Percentiles rank a stretch among this genome's conserved stretches.
These are phyloP conservation scores for Tylopilus rubrobrunneus DNA, from an alignment of 768 basidiomycete species.

Conservation along the genomic window DNA sequence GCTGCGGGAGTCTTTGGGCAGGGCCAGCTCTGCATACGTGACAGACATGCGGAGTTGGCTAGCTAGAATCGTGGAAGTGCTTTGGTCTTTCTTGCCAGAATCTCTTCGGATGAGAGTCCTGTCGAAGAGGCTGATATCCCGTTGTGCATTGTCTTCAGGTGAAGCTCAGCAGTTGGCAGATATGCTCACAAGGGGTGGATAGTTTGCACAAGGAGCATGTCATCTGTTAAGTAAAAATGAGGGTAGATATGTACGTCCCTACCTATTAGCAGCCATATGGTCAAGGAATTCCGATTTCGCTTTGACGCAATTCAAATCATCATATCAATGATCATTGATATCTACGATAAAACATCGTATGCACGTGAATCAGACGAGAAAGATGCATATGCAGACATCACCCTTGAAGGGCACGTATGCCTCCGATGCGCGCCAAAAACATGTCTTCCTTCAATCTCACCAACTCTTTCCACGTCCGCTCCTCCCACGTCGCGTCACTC, in stretches of 20 bases:
- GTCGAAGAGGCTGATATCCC: neutral
- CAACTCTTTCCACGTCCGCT: slow-evolving; percentile 79
- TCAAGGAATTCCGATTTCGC: neutral
- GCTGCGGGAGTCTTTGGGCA: neutral
- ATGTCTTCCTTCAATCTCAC: slow-evolving; percentile 72
- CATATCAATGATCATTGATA: neutral
- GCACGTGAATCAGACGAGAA: neutral
- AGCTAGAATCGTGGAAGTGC: neutral
- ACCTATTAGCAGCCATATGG: neutral
- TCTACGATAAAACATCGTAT: neutral
- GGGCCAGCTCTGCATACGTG: neutral
- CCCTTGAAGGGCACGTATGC: slow-evolving; percentile 22
- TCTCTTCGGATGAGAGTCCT: neutral
- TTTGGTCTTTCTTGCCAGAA: neutral
- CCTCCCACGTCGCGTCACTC: slow-evolving; percentile 77
- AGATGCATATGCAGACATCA: neutral
- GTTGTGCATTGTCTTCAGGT: neutral
- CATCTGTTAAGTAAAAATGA: too few relatives aligned
- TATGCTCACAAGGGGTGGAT: too few relatives aligned
- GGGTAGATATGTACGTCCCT: too few relatives aligned
- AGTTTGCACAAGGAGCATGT: too few relatives aligned
- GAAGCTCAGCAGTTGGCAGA: slow-evolving; percentile 1
- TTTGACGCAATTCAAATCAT: neutral
- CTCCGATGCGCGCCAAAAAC: slow-evolving; percentile 83
- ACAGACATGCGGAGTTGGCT: slow-evolving; percentile 4